Evolutionary conservation across 345 rosid species (phyloP).

Genomic region (Alliaria petiolata): DNA sequence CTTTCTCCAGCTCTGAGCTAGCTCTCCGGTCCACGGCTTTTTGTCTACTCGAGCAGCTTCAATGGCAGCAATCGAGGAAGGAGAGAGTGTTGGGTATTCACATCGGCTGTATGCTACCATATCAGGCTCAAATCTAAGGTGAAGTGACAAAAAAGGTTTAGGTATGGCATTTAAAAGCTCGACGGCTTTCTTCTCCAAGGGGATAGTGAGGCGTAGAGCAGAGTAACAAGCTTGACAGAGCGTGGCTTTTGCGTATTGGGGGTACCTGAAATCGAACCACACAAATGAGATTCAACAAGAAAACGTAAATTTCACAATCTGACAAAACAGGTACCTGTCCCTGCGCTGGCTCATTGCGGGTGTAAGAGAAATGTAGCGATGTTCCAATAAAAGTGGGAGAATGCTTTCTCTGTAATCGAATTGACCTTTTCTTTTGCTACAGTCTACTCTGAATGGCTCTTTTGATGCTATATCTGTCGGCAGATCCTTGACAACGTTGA

Average conservation of each 20-base stretch:
- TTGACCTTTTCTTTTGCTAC: conserved; percentile 93
- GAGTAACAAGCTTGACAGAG: conserved; percentile 81
- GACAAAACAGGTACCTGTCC: conserved; percentile 53
- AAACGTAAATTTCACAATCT: neutral
- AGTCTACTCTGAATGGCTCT: conserved; percentile 81
- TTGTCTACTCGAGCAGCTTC: conserved; percentile 60
- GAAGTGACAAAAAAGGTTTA: conserved; percentile 77
- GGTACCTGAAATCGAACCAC: conserved; percentile 48
- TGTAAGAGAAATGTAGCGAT: conserved; percentile 70
- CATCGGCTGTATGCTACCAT: conserved; percentile 98
- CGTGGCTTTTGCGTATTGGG: conserved; percentile 64
- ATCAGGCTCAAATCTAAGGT: conserved; percentile 90
- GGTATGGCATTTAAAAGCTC: conserved; percentile 78
- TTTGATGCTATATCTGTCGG: conserved; percentile 59
- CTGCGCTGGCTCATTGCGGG: conserved; percentile 98
- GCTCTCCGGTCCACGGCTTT: conserved; percentile 79
- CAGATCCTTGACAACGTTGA: conserved; percentile 60
- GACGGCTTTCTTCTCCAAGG: conserved; percentile 60
- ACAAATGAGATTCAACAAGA: neutral
- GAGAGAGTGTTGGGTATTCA: conserved; percentile 61
- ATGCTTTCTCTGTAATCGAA: conserved; percentile 82
- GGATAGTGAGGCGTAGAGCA: conserved; percentile 55
- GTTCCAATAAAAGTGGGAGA: conserved; percentile 69
- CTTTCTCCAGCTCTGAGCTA: conserved; percentile 78
- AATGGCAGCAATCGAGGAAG: conserved; percentile 55